Evolutionary conservation across 2,329 filamentous ascomycete species (phyloP), one percentile per base, ranked within the genome.

Genomic region (Alternaria atra): DNA sequence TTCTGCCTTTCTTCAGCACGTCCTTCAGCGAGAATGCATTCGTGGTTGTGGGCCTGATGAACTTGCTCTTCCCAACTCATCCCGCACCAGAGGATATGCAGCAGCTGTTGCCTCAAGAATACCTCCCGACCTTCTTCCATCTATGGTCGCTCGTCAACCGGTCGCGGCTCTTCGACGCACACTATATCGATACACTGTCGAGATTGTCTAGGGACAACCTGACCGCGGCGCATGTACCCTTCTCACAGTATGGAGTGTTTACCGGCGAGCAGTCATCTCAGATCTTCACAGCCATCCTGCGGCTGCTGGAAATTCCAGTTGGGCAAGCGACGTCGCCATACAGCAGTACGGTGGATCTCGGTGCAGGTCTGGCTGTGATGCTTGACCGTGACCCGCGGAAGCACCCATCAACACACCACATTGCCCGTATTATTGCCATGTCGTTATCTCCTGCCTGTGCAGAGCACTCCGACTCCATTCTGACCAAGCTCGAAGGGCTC

Each of bases 311-410:
- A 76, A 99, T 99, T 55, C 95, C 95, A 2, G 95, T 99, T 12
- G 94, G 95, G 3, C 95, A 99, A 80, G 91, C 95, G 3, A 96
- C 92, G 46, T 97, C 94, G 1, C 92, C 95, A 0, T 99, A 99
- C 75, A 92, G 91, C 71, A 81, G 80, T 0, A 84, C 90, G 5
- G 87, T 98, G 5, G 95, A 99, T 77, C 87, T 93, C 39, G 88
- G 91, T 10, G 89, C 92, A 6, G 95, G 95, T 1, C 83, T 96
- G 56, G 95, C 91, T 12, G 84, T 94, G 27, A 92, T 95, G 79
- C 84, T 99, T 34, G 94, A 98, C 73, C 90, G 95, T 74, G 96
- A 99, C 75, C 90, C 90, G 73, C 92, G 96, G 72, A 97, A 97
- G 79, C 93, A 97, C 75, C 96, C 95, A 0, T 87, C 93, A 35